A percentile compares a stretch with the other conserved stretches of the same genome.
phyloP scores from a whole-genome alignment of 768 basidiomycete species.

The Boletellus emodensis region DNA sequence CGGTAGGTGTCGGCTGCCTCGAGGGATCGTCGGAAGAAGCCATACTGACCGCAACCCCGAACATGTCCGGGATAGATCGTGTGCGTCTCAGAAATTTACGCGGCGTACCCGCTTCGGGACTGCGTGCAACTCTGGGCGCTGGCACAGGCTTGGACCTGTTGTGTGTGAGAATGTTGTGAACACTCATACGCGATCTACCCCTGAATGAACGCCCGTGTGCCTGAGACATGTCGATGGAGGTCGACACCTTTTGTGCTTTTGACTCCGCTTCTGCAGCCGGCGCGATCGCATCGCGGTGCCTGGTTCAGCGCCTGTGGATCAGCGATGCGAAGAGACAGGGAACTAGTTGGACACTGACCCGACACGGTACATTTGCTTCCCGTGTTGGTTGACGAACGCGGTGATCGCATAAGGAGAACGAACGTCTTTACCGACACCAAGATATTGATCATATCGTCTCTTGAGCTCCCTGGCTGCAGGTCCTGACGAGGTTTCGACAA shows the following conservation, averaged over 20 bases:
- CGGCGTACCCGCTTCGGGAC: conserved; percentile 31
- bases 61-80: conserved; percentile 66
- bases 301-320: conserved; percentile 22
- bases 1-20: conserved; percentile 34
- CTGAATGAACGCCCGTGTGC: conserved; percentile 38
- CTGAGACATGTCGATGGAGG: conserved; percentile 31
- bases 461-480: conserved; percentile 75
- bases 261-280: conserved; percentile 55
- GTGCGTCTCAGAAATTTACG: conserved; percentile 65
- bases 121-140: conserved; percentile 19
- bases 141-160: conserved; percentile 45
- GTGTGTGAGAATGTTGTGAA: conserved; percentile 52
- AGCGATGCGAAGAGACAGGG: not conserved
- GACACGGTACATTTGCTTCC: conserved; percentile 71
- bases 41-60: conserved; percentile 22
- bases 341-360: conserved; percentile 47
- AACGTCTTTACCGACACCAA: conserved; percentile 61
- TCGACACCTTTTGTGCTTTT: conserved; percentile 31
- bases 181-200: conserved; percentile 64
- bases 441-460: conserved; percentile 63
- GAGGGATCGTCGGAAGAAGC: conserved; percentile 31
- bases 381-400: conserved; percentile 78
- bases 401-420: conserved; percentile 81
- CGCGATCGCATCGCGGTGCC: conserved; percentile 58
- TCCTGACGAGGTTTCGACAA: conserved; percentile 77